Base-by-base conservation (phyloP, 306 rosid species). In the Castanea mollissima region DNA sequence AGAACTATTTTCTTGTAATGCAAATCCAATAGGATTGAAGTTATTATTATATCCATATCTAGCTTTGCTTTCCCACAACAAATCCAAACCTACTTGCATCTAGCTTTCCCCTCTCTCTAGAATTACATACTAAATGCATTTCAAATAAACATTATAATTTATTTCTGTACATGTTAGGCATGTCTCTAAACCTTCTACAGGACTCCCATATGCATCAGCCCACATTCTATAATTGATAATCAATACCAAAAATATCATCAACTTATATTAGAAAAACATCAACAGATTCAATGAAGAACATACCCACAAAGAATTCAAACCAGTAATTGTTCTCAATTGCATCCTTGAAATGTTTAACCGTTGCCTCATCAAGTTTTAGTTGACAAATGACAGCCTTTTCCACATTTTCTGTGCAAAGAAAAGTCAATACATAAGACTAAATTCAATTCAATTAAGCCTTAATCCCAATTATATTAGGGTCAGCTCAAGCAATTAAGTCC, bases 291-390 rank as follows among this genome's bases (percentile, higher is more conserved):
- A 34, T 12, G 76, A 21, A 76, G 55, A 78, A 85, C 98, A 77
- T 93, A 95, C 99, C 99, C 91, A 95, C 87, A 86, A 95, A 95
- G 85, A 95, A 95, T 84, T 95, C 99, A 81, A 95, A 86, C 99
- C 98, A 95, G 87, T 95, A 93, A 77, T 86, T 91, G 75, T 83
- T 95, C 85, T 91, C 98, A 69, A 95, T 90, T 74, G 99, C 99
- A 79, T 95, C 94, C 91, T 88, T 93, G 88, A 95, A 95, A 21
- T 89, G 98, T 84, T 89, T 91, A 84, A 86, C 96, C 65, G 87
- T 91, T 56, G 85, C 79, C 11, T 88, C 94, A 41, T 91, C 86
- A 31, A 93, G 94, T 41, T 79, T 76, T 72, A 93, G 68, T 10
- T 64, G 87, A 76, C 99, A 95, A 81, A 91, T 88, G 55, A 84